A percentile compares a stretch with the other conserved stretches of the same genome.
phyloP scores from a whole-genome alignment of 2,329 filamentous ascomycete species.

The Podosphaera aphanis region DNA sequence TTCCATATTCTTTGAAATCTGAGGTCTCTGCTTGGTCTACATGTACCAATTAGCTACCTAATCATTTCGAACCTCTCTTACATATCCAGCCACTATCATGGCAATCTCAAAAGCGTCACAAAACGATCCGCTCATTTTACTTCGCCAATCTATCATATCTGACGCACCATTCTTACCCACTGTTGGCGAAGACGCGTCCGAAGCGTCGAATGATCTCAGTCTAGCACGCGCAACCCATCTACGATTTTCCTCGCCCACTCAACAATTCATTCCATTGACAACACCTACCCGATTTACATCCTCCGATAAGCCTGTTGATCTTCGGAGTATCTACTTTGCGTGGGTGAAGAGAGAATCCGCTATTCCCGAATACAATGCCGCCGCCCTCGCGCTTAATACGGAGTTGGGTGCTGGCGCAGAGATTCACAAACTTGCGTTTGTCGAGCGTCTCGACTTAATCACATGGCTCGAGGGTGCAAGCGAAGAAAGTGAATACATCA shows the following conservation, averaged over 20 bases:
- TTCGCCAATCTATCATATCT: conserved; percentile 61
- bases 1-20: too few relatives aligned
- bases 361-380: conserved; percentile 77
- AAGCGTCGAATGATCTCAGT: conserved; percentile 27
- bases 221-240: conserved; percentile 61
- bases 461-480: conserved; percentile 82
- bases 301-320: conserved; percentile 48
- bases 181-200: conserved; percentile 39
- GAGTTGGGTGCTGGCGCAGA: conserved; percentile 38
- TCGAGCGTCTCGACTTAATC: conserved; percentile 74
- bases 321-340: conserved; percentile 88
- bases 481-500: conserved; percentile 83
- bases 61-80: too few relatives aligned
- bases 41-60: too few relatives aligned
- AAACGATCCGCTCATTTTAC: conserved; percentile 57
- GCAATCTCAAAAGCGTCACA: conserved; percentile 26
- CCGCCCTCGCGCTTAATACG: conserved; percentile 58
- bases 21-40: too few relatives aligned
- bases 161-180: conserved; percentile 49
- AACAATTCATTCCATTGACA: conserved; percentile 42
- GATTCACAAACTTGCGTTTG: conserved; percentile 75
- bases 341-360: conserved; percentile 83
- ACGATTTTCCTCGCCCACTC: conserved; percentile 39
- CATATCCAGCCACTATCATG: conserved; percentile 26
- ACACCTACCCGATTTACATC: conserved; percentile 70